Evolutionary conservation across 2,329 filamentous ascomycete species (phyloP).

Genomic region (Xylaria sp.): DNA sequence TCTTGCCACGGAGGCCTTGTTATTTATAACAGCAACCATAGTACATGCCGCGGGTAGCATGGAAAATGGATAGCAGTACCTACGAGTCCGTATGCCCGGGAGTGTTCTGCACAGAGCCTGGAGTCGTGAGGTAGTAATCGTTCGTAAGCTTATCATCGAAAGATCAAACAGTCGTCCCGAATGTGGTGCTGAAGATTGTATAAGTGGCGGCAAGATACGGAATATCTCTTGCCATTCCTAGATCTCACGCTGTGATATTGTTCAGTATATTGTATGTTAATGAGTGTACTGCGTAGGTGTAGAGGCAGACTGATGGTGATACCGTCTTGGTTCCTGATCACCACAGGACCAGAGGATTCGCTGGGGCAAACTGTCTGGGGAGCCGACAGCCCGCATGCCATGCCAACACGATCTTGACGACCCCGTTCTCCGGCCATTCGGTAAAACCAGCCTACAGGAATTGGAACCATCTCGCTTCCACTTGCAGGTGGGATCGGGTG

Average conservation of each 20-base stretch:
- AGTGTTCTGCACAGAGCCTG: no score
- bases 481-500: neutral
- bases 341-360: neutral
- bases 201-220: no score
- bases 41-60: no score
- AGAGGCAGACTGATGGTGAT: neutral
- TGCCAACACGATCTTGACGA: neutral
- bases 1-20: no score
- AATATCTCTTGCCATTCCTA: no score
- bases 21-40: no score
- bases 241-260: neutral
- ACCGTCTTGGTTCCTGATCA: neutral
- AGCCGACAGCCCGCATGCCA: neutral
- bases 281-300: neutral
- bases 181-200: no score
- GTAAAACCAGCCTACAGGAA: neutral
- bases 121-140: no score
- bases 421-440: neutral
- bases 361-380: neutral
- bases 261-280: neutral
- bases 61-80: no score
- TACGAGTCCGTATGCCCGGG: no score
- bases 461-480: constrained; percentile 2
- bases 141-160: no score
- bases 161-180: no score